A percentile compares a stretch with the other conserved stretches of the same genome.
Conservation (phyloP, 192 early-diverging fungal species). For the Coemansia sp. region DNA sequence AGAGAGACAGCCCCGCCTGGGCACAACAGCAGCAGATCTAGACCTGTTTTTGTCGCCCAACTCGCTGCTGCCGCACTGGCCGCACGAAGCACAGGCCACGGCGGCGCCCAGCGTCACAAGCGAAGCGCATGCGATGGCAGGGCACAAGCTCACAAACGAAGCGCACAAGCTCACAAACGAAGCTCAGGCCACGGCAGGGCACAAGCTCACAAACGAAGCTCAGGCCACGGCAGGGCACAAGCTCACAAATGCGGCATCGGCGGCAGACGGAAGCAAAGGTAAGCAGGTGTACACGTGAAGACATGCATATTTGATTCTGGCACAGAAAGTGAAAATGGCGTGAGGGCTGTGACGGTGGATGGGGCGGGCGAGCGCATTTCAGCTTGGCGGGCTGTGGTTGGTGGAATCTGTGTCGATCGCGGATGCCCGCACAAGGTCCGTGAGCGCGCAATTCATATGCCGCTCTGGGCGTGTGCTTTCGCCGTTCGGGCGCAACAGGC, state of each 20-base stretch:
- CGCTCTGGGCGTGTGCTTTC: no score
- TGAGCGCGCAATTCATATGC: not conserved
- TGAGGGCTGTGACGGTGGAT: constrained; percentile 1
- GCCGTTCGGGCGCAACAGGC: not conserved
- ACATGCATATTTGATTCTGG: not conserved
- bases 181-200: constrained; percentile 3
- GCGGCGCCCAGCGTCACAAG: not conserved
- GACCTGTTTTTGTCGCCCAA: constrained; percentile 39
- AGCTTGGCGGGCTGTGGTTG: constrained; percentile 12
- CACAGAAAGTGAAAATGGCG: constrained; percentile 4
- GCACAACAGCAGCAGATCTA: constrained; percentile 7
- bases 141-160: not conserved
- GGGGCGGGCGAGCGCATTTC: not conserved
- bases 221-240: not conserved
- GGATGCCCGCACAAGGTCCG: constrained; percentile 3
- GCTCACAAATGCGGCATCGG: not conserved
- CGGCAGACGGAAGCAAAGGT: constrained; percentile 12
- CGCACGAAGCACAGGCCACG: constrained; percentile 20
- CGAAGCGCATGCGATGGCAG: not conserved
- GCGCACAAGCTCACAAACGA: not conserved
- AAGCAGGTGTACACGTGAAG: constrained; percentile 2
- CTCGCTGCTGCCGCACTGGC: constrained; percentile 47
- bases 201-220: not conserved
- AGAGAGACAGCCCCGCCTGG: no score
- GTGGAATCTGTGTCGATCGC: constrained; percentile 27